Evolutionary conservation across 805 yeast species (phyloP).

Genomic region (Candida broadrunensis): DNA sequence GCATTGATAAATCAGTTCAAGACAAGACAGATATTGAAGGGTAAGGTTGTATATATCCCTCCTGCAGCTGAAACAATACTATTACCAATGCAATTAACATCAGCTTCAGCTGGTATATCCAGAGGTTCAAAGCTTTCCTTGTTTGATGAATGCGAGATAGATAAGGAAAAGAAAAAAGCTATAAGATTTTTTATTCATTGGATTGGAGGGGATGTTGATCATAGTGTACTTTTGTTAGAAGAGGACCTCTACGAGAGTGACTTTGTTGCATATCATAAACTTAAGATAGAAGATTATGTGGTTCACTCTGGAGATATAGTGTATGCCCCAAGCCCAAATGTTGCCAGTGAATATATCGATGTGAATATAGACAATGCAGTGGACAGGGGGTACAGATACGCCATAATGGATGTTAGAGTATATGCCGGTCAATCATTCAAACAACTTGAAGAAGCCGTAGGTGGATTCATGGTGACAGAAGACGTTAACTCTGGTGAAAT

Average conservation of each 20-base stretch:
- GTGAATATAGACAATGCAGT: slow-evolving; percentile 3
- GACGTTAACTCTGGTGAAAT: slow-evolving; percentile 3
- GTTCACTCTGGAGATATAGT: slow-evolving; percentile 9
- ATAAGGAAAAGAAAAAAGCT: slow-evolving; percentile 1
- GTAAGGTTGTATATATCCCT: slow-evolving; percentile 2
- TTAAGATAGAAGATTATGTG: slow-evolving; percentile 1
- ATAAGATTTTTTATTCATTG: slow-evolving; percentile 7
- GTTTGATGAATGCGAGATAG: not conserved
- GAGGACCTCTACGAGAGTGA: slow-evolving; percentile 1
- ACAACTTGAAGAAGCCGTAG: slow-evolving; percentile 6
- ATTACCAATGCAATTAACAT: slow-evolving; percentile 7
- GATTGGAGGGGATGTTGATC: slow-evolving; percentile 8
- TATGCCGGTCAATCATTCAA: slow-evolving; percentile 3
- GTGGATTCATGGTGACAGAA: slow-evolving; percentile 7
- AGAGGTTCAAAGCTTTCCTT: slow-evolving; percentile 6
- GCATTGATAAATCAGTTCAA: slow-evolving; percentile 1
- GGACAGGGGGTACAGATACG: slow-evolving; percentile 3
- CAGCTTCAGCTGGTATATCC: slow-evolving; percentile 7
- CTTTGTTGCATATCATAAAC: not conserved
- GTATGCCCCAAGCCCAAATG: slow-evolving; percentile 7
- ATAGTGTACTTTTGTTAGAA: slow-evolving; percentile 1
- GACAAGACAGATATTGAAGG: not conserved
- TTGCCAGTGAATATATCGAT: slow-evolving; percentile 9
- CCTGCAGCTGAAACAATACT: slow-evolving; percentile 1
- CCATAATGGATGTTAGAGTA: slow-evolving; percentile 4